A percentile compares a stretch with the other conserved stretches of the same genome.
These are phyloP conservation scores for Aegilops tauschii DNA, from an alignment of 176 grass and related monocot genomes.

Conservation along the genomic window DNA sequence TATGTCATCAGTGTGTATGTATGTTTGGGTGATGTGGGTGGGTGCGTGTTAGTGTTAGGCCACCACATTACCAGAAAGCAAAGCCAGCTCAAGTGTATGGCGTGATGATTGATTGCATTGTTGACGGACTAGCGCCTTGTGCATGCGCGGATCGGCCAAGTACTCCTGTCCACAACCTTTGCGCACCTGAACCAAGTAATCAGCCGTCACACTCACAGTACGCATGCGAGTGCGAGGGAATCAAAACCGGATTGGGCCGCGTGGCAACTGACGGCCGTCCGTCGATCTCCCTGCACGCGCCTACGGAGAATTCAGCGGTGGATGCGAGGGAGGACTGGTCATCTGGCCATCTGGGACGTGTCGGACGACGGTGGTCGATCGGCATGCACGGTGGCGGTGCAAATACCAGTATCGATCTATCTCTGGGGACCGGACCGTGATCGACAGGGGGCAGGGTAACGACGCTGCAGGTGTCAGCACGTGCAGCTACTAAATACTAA, in stretches of 20 bases:
- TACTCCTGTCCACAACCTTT: neutral
- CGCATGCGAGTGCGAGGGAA: neutral
- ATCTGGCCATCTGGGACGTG: too few species aligned
- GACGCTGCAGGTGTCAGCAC: neutral
- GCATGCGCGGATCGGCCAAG: neutral
- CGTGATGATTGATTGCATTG: neutral
- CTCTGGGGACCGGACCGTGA: too few species aligned
- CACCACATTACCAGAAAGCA: constrained; percentile 10
- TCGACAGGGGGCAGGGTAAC: too few species aligned
- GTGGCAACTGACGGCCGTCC: too few species aligned
- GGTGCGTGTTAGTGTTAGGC: constrained; percentile 33
- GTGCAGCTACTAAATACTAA: constrained; percentile 25
- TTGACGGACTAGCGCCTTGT: neutral
- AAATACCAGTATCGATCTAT: too few species aligned
- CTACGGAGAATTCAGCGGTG: too few species aligned
- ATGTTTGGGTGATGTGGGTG: constrained; percentile 11
- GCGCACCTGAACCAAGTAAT: neutral
- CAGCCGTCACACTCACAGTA: neutral
- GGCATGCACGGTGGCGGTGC: too few species aligned
- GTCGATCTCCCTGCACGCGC: too few species aligned
- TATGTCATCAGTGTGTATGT: too few species aligned
- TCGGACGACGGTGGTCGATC: too few species aligned
- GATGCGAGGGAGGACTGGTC: too few species aligned
- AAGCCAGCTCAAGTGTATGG: neutral
- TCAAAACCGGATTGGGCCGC: neutral